phyloP scores from a whole-genome alignment of 2,329 filamentous ascomycete genomes.

The Aspergillus neotritici region DNA sequence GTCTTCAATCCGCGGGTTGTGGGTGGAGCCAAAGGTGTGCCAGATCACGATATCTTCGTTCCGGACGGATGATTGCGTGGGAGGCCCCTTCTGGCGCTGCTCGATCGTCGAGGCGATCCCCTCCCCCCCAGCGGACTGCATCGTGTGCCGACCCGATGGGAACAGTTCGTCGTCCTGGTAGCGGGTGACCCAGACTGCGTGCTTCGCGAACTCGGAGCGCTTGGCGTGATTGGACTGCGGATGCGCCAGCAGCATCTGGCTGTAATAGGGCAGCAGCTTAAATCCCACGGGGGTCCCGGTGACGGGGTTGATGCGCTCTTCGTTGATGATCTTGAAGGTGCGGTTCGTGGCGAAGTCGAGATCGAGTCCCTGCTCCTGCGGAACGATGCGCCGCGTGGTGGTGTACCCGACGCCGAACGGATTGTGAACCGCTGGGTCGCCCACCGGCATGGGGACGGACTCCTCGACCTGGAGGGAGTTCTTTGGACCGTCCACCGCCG shows the following conservation, averaged over 20 bases:
- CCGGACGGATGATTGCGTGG: conserved; percentile 29
- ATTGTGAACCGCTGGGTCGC: conserved; percentile 38
- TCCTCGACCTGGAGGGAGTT: conserved; percentile 52
- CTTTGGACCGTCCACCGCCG: conserved; percentile 34
- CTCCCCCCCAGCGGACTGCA: conserved; percentile 35
- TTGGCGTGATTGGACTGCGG: conserved; percentile 43
- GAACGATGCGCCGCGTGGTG: conserved; percentile 38
- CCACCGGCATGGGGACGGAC: conserved; percentile 52
- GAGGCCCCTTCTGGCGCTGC: conserved; percentile 24
- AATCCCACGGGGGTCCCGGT: conserved; percentile 50
- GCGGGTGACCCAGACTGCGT: conserved; percentile 49
- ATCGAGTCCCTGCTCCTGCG: conserved; percentile 41
- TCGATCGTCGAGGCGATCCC: conserved; percentile 18
- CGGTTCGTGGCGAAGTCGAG: conserved; percentile 35
- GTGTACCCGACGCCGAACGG: conserved; percentile 49
- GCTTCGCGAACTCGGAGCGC: conserved; percentile 47
- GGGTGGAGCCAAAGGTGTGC: conserved; percentile 37
- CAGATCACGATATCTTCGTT: conserved; percentile 32
- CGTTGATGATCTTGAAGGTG: conserved; percentile 54
- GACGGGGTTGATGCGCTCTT: conserved; percentile 44
- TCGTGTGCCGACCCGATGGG: conserved; percentile 47
- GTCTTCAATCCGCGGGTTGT: conserved; percentile 38
- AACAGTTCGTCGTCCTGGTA: conserved; percentile 48
- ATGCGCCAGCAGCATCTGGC: conserved; percentile 53
- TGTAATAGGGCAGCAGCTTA: conserved; percentile 49